Evolutionary conservation across 345 rosid species (phyloP).

Genomic region (Schrenkiella parvula): DNA sequence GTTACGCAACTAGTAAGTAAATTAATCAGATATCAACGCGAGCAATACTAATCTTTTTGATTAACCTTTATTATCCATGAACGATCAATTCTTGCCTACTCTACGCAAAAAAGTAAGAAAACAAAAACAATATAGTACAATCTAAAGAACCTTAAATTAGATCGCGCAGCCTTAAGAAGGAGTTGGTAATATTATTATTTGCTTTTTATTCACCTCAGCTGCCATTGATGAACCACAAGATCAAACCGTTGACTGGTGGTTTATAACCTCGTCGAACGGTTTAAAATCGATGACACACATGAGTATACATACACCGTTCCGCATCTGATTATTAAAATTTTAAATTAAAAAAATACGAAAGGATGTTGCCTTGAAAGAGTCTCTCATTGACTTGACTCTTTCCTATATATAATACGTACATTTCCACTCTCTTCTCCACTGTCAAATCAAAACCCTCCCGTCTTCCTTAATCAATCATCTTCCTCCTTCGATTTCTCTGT

Average conservation of each 20-base stretch:
- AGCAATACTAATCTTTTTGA: background rate
- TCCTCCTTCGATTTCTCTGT: background rate
- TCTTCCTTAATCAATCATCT: background rate
- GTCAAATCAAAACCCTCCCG: constrained; percentile 3
- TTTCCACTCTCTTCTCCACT: constrained; percentile 25
- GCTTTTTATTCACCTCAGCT: background rate
- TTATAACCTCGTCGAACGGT: background rate
- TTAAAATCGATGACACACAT: background rate
- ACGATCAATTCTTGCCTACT: background rate
- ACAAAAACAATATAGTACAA: background rate
- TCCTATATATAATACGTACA: constrained; percentile 11
- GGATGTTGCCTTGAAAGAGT: constrained; percentile 23
- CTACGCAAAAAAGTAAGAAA: background rate
- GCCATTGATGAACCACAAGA: constrained; percentile 27
- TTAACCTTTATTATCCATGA: background rate
- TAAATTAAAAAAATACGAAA: background rate
- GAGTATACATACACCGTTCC: background rate
- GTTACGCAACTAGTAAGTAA: constrained; percentile 8
- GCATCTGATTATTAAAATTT: background rate
- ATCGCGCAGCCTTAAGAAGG: background rate
- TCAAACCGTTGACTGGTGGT: constrained; percentile 11
- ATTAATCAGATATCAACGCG: background rate
- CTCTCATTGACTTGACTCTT: constrained; percentile 19
- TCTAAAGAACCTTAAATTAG: background rate
- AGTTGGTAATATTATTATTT: background rate